Evolutionary conservation across 345 rosid species (phyloP), one percentile per base, ranked within the genome.

Genomic region (Eucalyptus guilfoylei): DNA sequence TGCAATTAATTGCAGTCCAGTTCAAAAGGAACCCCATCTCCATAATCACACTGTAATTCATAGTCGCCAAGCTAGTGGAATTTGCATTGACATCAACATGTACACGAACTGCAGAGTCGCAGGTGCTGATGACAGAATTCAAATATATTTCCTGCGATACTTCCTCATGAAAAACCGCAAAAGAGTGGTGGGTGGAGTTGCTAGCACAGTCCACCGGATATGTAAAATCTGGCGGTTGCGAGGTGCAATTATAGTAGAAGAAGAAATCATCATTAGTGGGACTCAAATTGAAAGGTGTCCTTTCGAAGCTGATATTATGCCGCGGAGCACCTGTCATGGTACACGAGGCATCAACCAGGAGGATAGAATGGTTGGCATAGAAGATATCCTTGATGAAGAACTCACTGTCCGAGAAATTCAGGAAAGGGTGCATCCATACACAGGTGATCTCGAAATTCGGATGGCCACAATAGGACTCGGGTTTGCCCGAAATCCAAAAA

Each of bases 211-310:
- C 44, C 80, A 17, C 44, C 1, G 80, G 80, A 69, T 32, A 69
- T 9, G 12, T 3, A 15, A 17, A 42, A 76, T 15, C 2, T 28
- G 24, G n/a, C 88, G 19, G 93, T 50, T 62, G 76, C 10, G 89
- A 28, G 30, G 92, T 37, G 90, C 97, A 96, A 26, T 93, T 90
- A 88, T 94, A 94, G 40, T 92, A 86, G 88, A 97, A 90, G 45
- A 90, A 90, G 83, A 95, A 54, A 52, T 92, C 30, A 6, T 14
- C 5, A 87, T 90, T 45, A 42, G 81, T 88, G 21, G 91, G 88
- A 86, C 47, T 58, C 49, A 93, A 89, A 87, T 11, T 49, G 88
- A 94, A 97, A 5, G 95, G 96, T 24, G 95, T 94, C 60, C 90
- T 87, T 37, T 89, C 90, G 30, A 96, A 92, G 89, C 91, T 92